Evolutionary conservation across 352 stramenopile genomes (phyloP), one percentile per base, ranked within the genome.

Genomic region (Phytophthora sp.): DNA sequence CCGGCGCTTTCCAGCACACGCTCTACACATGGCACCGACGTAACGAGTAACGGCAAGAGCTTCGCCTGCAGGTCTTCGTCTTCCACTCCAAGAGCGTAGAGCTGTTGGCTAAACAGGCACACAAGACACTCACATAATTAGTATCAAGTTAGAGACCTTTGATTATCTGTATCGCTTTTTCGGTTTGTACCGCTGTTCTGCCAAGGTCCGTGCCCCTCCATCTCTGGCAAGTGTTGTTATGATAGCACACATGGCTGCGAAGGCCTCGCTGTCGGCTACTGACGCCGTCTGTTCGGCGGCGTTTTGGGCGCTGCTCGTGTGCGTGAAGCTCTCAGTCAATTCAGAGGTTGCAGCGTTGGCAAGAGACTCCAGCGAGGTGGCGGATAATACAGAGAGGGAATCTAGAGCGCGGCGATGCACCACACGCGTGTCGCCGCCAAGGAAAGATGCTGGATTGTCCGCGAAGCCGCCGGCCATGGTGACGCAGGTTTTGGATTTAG

Each of bases 1-100:
- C 77, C 74, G 23, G 65, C 70, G 39, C 71, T 66, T 50, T 77
- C 63, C 15, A 85, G 69, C 35, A 82, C 64, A 9, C 21, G 45
- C 33, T 75, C 60, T 6, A 81, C 49, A 26, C 33, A 62, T 16
- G 71, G 71, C 18, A 67, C 50, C 0, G 57, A 65, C 0, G 38
- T 23, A 29, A 38, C 42, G 2, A 85, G 11, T 4, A 75, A n/a
- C 2, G 63, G 26, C 11, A 76, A 23, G 0, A 85, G 47, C 31
- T 53, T 71, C 15, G n/a, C 47, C 47, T 77, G 64, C 1, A 79
- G 46, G 0, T 39, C 54, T 31, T 69, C 30, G 24, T 80, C 69
- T 16, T 82, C 59, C 8, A 82, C 41, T 6, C 74, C 77, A 31
- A 80, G 50, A 24, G 58, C 68, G 29, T 63, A 57, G 21, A 82